Conservation (phyloP, 1,284 basidiomycete genomes). For the Melampsora abietis-canadensis region DNA sequence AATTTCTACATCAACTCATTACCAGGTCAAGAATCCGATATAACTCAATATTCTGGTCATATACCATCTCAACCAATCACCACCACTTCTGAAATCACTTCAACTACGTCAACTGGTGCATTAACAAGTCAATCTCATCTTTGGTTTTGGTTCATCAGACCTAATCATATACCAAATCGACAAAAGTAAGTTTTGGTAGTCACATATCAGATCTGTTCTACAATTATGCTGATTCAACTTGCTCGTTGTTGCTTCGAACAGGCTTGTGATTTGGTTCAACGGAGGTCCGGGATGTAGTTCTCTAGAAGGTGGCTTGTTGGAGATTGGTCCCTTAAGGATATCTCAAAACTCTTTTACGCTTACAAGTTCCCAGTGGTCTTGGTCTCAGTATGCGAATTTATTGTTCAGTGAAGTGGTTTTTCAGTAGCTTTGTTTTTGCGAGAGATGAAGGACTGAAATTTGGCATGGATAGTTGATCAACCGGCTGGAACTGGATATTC, state of each 20-base stretch:
- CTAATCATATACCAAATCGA: constrained; percentile 87
- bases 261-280: constrained; percentile 37
- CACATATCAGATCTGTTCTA: constrained; percentile 76
- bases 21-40: constrained; percentile 12
- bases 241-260: not conserved
- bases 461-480: constrained; percentile 65
- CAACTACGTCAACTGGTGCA: constrained; percentile 13
- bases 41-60: constrained; percentile 49
- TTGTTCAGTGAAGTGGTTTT: constrained; percentile 61
- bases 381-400: constrained; percentile 98
- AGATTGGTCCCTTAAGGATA: constrained; percentile 75
- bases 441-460: not conserved
- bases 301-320: constrained; percentile 97
- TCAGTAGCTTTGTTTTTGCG: not conserved
- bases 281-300: constrained; percentile 90
- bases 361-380: constrained; percentile 68
- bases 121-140: constrained; percentile 44
- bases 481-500: constrained; percentile 93
- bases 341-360: constrained; percentile 65
- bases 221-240: not conserved
- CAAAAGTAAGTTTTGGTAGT: constrained; percentile 78
- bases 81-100: constrained; percentile 13
- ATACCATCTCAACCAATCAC: constrained; percentile 47
- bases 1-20: constrained; percentile 16
- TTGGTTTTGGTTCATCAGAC: constrained; percentile 35